Evolutionary conservation across 352 stramenopile species (phyloP).

Genomic region (Phytophthora podocarpi): DNA sequence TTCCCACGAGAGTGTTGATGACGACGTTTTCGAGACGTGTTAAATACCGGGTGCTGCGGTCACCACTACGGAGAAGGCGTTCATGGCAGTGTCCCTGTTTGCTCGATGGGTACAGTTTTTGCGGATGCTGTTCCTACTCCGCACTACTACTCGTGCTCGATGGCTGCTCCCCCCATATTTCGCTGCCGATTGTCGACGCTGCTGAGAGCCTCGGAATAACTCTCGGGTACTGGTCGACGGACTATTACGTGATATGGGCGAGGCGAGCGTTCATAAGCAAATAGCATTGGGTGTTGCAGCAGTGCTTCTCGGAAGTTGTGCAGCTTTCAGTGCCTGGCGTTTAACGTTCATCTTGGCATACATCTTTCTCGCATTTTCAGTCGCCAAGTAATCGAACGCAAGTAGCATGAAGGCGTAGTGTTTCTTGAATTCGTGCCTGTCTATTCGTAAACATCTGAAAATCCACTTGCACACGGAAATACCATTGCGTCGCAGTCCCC

Average conservation of each 20-base stretch:
- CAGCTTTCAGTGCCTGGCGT: background rate
- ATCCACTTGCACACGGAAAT: conserved; percentile 22
- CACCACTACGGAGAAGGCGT: background rate
- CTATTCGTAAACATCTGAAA: conserved; percentile 7
- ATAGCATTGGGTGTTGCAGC: too few species aligned
- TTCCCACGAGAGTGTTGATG: background rate
- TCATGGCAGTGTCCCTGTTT: background rate
- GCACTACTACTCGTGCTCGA: background rate
- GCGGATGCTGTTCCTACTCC: background rate
- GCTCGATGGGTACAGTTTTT: background rate
- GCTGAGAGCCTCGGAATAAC: background rate
- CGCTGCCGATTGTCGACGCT: background rate
- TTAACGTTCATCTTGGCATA: conserved; percentile 23
- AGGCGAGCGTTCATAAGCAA: background rate
- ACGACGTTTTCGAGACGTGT: background rate
- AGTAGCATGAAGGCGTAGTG: conserved; percentile 35
- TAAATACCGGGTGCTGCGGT: background rate
- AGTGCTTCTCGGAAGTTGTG: too few species aligned
- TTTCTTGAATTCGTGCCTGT: conserved; percentile 15
- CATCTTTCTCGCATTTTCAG: conserved; percentile 16
- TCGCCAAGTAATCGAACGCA: conserved; percentile 21
- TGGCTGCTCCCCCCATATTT: conserved; percentile 5
- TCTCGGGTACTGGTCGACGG: background rate
- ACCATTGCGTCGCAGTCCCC: too few species aligned
- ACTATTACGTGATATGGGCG: background rate